phyloP scores from a whole-genome alignment of 1,284 basidiomycete genomes.

The Violaceomyces palustris region DNA sequence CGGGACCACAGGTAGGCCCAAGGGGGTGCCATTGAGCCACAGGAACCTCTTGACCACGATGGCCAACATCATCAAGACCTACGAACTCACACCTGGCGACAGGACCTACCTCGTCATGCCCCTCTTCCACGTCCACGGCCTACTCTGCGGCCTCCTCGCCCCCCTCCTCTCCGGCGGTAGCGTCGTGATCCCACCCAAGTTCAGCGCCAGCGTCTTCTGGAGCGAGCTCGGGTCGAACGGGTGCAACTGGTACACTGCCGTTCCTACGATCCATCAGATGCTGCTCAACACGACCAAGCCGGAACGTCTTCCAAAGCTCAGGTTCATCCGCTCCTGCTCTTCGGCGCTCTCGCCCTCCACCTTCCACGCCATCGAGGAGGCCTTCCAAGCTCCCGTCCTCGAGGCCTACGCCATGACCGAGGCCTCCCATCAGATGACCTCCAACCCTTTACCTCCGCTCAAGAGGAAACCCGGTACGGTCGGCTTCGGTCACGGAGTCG shows the following conservation, averaged over 20 bases:
- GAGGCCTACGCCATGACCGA: constrained; percentile 56
- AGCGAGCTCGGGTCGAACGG: constrained; percentile 54
- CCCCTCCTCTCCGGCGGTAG: constrained; percentile 62
- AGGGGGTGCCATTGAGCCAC: constrained; percentile 62
- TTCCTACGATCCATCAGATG: constrained; percentile 58
- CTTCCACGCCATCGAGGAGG: constrained; percentile 55
- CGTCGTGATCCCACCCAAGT: constrained; percentile 61
- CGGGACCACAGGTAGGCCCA: constrained; percentile 62
- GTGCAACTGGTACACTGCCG: constrained; percentile 50
- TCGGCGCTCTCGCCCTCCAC: constrained; percentile 55
- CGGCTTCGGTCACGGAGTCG: constrained; percentile 56
- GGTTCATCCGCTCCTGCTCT: constrained; percentile 58
- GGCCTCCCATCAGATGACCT: constrained; percentile 57
- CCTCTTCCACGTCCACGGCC: constrained; percentile 65
- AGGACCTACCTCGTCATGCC: constrained; percentile 64
- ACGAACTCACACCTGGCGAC: constrained; percentile 58
- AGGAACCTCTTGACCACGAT: constrained; percentile 62
- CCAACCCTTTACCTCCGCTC: constrained; percentile 52
- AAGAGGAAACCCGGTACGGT: constrained; percentile 56
- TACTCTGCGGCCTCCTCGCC: constrained; percentile 63
- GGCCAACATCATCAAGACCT: constrained; percentile 56
- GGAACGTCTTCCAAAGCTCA: constrained; percentile 52
- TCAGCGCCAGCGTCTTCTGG: constrained; percentile 64
- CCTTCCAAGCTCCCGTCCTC: constrained; percentile 57
- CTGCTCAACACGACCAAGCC: constrained; percentile 55